Percentiles rank a stretch among this genome's conserved stretches.
Conservation (phyloP, 331 rosid species). For the Malus hybrid region DNA sequence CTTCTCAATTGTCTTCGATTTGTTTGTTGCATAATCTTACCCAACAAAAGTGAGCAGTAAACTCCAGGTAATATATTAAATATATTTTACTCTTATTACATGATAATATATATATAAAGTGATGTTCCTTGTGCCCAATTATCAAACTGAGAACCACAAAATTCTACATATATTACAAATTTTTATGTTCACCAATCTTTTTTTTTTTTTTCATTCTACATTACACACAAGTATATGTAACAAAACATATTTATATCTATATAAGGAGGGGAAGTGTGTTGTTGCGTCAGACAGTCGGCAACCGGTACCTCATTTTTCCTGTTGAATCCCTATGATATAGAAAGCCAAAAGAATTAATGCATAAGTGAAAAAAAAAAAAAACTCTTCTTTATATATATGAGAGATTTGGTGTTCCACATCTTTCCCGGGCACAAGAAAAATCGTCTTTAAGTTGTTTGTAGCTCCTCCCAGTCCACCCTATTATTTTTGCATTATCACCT, state of each 20-base stretch:
- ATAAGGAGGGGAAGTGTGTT: not conserved
- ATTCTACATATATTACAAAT: not conserved
- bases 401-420: not conserved
- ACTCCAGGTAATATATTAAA: not conserved
- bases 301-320: fast-evolving
- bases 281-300: no score
- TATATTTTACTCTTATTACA: not conserved
- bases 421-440: conserved; percentile 1
- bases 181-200: not conserved
- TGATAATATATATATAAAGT: not conserved
- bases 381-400: not conserved
- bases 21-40: not conserved
- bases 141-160: not conserved
- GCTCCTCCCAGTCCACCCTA: not conserved
- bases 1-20: not conserved
- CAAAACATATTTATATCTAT: not conserved
- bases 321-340: not conserved
- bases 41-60: not conserved
- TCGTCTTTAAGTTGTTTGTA: not conserved
- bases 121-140: not conserved
- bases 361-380: not conserved
- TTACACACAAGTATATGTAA: not conserved
- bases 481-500: not conserved
- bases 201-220: conserved; percentile 2
- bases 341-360: not conserved